Conservation (phyloP, 1,284 basidiomycete genomes). For the Rhodotorula sp. region DNA sequence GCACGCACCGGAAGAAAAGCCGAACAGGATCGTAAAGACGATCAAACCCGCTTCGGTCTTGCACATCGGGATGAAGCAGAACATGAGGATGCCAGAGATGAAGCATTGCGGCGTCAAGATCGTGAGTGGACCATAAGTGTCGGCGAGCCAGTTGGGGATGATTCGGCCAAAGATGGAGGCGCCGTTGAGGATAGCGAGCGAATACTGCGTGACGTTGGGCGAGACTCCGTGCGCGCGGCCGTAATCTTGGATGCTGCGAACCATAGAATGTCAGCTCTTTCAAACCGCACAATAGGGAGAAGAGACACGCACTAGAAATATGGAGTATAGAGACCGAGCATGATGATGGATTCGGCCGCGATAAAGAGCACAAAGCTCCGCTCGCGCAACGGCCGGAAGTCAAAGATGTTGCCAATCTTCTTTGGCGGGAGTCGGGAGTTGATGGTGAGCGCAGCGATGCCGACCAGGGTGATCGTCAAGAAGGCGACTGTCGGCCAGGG, state of each 20-base stretch:
- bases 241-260: constrained; percentile 8
- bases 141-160: constrained; percentile 37
- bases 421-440: constrained; percentile 39
- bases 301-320: constrained; percentile 35
- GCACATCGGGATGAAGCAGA: constrained; percentile 39
- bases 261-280: not conserved
- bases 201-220: constrained; percentile 39
- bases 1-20: constrained; percentile 43
- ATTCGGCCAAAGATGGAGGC: constrained; percentile 40
- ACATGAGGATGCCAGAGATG: constrained; percentile 35
- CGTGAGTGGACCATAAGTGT: constrained; percentile 42
- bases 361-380: constrained; percentile 41
- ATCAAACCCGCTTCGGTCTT: constrained; percentile 40
- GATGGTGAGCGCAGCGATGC: constrained; percentile 34
- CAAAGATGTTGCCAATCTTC: constrained; percentile 34
- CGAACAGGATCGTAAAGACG: constrained; percentile 47
- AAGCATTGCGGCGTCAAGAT: constrained; percentile 39
- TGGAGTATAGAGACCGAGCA: constrained; percentile 40
- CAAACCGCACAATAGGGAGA: not conserved
- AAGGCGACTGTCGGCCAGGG: constrained; percentile 22
- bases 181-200: constrained; percentile 43
- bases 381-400: constrained; percentile 35
- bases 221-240: constrained; percentile 43
- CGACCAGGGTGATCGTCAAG: constrained; percentile 36
- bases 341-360: constrained; percentile 42